Evolutionary conservation across 306 rosid species (phyloP), one percentile per base, ranked within the genome.

Genomic region (Cicer bijugum): DNA sequence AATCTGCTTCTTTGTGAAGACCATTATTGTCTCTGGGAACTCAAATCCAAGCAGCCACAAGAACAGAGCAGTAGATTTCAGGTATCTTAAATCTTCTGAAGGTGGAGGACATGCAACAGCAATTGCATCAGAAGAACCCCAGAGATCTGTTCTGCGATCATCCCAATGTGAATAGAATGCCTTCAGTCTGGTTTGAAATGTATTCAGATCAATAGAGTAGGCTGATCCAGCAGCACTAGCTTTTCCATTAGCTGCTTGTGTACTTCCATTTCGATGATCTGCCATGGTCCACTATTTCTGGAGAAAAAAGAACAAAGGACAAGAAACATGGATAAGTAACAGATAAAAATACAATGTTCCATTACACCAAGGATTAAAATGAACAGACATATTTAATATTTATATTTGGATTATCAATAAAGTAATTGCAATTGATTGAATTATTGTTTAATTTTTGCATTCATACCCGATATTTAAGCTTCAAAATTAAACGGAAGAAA

Each of bases 1-100:
- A 64, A 93, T 86, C 82, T 93, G 92, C 77, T 84, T 85, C 86
- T 86, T 87, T 75, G 74, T 86, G 83, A 93, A 91, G 20, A 91
- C 98, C 91, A 93, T 88, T 15, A 93, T 87, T 1, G 97, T 93
- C 72, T 89, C 98, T 0, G 98, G 98, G 82, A 93, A 89, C 85
- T 93, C 98, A 69, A 89, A 93, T 12, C 97, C 97, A 10, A 93
- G 82, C 69, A 93, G 71, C 97, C 98, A 93, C 52, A 88, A 85
- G 60, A 84, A 89, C 62, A 93, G 84, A 2, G 98, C 92, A 0
- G 98, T 88, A 50, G 98, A 93, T 71, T 93, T 93, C 44, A 89
- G 85, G 81, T 91, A 93, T 12, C 98, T 93, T 78, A 93, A 84
- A 72, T 93, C 98, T 17, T 93, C 98, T 1, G 98, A 89, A 58